phyloP scores from a whole-genome alignment of 306 rosid genomes.

The Gleditsia sinensis region DNA sequence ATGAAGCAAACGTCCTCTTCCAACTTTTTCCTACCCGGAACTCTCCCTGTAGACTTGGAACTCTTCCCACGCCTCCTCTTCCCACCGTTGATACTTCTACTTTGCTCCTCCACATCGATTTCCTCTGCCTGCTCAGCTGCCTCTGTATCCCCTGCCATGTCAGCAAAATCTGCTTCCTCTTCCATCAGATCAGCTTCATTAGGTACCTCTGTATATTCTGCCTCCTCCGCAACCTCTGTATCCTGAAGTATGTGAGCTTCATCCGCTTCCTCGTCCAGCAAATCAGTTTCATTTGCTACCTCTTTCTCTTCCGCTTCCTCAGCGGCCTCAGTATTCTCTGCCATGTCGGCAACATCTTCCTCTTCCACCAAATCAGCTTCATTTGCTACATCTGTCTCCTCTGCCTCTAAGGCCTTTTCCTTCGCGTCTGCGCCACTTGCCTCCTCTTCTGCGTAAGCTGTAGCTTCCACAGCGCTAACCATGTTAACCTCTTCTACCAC shows the following conservation, averaged over 20 bases:
- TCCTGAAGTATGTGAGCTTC: too few relatives aligned
- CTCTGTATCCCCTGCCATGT: conserved; percentile 48
- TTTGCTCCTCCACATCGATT: conserved; percentile 42
- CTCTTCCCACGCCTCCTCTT: conserved; percentile 88
- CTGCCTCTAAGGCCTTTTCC: conserved; percentile 44
- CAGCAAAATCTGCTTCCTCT: conserved; percentile 31
- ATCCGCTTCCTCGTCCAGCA: too few relatives aligned
- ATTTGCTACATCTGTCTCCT: conserved; percentile 36
- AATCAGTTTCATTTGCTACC: too few relatives aligned
- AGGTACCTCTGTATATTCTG: conserved; percentile 39
- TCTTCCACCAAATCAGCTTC: conserved; percentile 28
- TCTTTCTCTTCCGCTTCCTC: too few relatives aligned
- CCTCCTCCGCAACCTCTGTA: conserved; percentile 36
- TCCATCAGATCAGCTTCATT: conserved; percentile 14
- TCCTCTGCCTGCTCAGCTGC: conserved; percentile 54
- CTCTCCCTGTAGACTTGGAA: conserved; percentile 53
- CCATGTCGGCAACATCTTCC: conserved; percentile 11
- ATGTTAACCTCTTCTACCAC: conserved; percentile 13
- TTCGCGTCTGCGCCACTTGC: conserved; percentile 25
- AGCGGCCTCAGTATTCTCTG: too few relatives aligned
- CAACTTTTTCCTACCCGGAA: conserved; percentile 59
- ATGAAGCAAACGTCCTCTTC: conserved; percentile 99
- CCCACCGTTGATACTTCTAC: conserved; percentile 47
- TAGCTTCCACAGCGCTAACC: conserved; percentile 16
- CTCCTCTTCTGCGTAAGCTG: conserved; percentile 26